Base-by-base conservation (phyloP, 805 yeast genomes). In the Lipomyces mesembrius region DNA sequence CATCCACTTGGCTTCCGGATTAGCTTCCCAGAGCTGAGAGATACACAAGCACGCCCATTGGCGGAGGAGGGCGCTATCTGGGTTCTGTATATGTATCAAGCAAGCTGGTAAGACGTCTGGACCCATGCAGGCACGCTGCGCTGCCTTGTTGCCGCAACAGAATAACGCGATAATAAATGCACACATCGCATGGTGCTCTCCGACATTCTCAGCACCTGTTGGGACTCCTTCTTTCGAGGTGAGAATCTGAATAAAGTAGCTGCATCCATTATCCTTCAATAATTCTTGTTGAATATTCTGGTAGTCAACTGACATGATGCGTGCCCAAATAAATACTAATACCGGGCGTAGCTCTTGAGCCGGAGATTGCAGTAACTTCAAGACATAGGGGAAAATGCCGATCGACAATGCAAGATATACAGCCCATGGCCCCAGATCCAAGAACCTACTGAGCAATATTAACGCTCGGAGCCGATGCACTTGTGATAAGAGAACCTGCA, bases 381-480 rank as follows among this genome's bases (percentile, higher is more conserved):
- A 81, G 39, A 95, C 97, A 75, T 95, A 95, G 0, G 98, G 98
- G 78, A 94, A 95, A 37, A 95, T 94, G 27, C 98, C 98, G 71
- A 95, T 93, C 7, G 97, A 91, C 39, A 95, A 80, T 0, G 98
- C 96, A 37, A 93, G 80, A 73, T 92, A 91, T 0, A 95, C 98
- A 0, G 99, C 98, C 96, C 97, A 92, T 0, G 99, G 97, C 0
- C 99, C 99, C 49, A 95, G 79, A 77, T 95, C 99, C 55, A 95
- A 81, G 75, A 94, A 95, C 72, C 91, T 85, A 3, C 97, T 89
- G 12, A 95, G 81, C 64, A 95, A 77, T 49, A 91, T 90, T 61
- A 95, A 81, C 0, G 99, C 98, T 35, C 98, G 80, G 17, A 94
- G 83, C 68, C 99, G 84, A 78, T 95, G 98, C 0, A 92, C 96